These are phyloP conservation scores for Cylindrotheca fusiformis DNA, from an alignment of 108 stramenopile species.

Conservation along the genomic window DNA sequence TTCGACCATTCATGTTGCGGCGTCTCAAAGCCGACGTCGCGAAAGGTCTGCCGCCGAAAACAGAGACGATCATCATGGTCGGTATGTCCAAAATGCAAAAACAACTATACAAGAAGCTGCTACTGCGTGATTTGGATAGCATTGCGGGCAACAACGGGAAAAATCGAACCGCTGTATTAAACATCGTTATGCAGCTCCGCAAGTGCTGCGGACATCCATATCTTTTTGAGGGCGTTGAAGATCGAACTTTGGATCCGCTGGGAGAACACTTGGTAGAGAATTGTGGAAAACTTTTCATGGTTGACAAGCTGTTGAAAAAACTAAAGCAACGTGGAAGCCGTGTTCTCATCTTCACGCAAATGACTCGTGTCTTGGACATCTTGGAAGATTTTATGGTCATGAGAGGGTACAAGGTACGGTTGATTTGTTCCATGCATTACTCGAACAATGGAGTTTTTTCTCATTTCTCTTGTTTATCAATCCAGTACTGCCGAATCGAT, in stretches of 20 bases:
- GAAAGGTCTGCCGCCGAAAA: conserved; percentile 87
- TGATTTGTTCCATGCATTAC: not conserved
- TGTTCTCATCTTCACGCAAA: conserved; percentile 97
- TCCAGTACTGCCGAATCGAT: conserved; percentile 96
- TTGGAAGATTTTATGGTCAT: conserved; percentile 90
- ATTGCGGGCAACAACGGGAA: conserved; percentile 69
- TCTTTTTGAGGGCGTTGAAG: conserved; percentile 96
- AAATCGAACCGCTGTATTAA: conserved; percentile 81
- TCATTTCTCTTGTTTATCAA: not conserved
- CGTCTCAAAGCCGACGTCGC: conserved; percentile 93
- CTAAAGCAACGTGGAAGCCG: conserved; percentile 86
- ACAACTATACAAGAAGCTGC: conserved; percentile 89
- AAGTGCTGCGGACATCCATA: conserved; percentile 99
- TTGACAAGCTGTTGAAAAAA: conserved; percentile 88
- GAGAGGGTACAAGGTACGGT: conserved; percentile 53
- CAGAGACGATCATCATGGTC: conserved; percentile 92
- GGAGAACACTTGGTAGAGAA: conserved; percentile 89
- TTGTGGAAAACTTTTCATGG: conserved; percentile 81
- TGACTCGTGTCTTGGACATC: conserved; percentile 95
- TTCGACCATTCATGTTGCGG: conserved; percentile 98
- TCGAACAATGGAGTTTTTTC: not conserved
- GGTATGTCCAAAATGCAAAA: conserved; percentile 92
- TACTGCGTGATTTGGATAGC: conserved; percentile 84
- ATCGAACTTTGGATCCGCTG: conserved; percentile 80
- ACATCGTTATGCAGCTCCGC: conserved; percentile 99